Conservation (phyloP, 768 basidiomycete species). For the Russula brevipes region DNA sequence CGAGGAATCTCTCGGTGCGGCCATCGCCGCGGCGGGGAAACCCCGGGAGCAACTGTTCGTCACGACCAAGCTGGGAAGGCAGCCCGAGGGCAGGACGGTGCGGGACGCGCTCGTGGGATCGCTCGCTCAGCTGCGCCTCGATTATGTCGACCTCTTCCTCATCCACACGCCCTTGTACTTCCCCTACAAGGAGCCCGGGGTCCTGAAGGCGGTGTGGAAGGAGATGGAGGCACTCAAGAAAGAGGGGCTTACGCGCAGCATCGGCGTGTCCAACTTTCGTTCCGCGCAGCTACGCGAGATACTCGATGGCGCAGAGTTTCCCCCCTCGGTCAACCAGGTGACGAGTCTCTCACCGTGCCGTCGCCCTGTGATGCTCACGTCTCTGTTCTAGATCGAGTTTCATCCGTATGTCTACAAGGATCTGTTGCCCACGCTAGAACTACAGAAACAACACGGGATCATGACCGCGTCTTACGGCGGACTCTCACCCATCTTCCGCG, state of each 20-base stretch:
- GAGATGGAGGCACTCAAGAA: slow-evolving; percentile 39
- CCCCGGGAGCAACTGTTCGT: slow-evolving; percentile 40
- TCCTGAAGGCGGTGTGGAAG: slow-evolving; percentile 40
- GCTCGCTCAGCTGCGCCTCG: slow-evolving; percentile 38
- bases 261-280: slow-evolving; percentile 56
- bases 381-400: slow-evolving; percentile 41
- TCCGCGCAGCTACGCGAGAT: slow-evolving; percentile 41
- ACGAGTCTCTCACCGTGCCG: no score
- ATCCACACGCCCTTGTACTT: slow-evolving; percentile 36
- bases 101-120: slow-evolving; percentile 36
- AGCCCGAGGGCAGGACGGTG: slow-evolving; percentile 34
- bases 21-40: slow-evolving; percentile 33
- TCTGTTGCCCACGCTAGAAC: slow-evolving; percentile 34
- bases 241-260: slow-evolving; percentile 38
- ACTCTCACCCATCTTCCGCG: slow-evolving; percentile 36
- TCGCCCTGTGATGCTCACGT: neutral
- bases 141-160: slow-evolving; percentile 42
- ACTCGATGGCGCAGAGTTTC: slow-evolving; percentile 39
- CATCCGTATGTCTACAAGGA: slow-evolving; percentile 50
- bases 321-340: slow-evolving; percentile 54
- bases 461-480: slow-evolving; percentile 39
- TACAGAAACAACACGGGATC: slow-evolving; percentile 37
- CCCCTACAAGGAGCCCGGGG: slow-evolving; percentile 22
- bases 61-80: slow-evolving; percentile 37
- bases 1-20: slow-evolving; percentile 37